Evolutionary conservation across 225 moss, liverwort and hornwort species (phyloP).

Genomic region (Physcomitrellopsis africana): DNA sequence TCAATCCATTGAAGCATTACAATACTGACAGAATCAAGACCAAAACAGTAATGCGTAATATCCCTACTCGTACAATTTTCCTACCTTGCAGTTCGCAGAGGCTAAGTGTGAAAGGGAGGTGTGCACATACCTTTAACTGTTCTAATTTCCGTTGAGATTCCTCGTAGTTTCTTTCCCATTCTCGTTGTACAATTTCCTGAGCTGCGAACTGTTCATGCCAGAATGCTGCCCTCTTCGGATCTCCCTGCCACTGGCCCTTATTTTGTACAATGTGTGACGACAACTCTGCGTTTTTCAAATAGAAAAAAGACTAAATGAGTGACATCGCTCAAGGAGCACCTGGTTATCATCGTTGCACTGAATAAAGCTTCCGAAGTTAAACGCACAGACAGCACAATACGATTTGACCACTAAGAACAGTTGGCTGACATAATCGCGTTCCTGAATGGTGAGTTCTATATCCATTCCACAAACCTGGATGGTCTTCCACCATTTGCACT

Average conservation of each 20-base stretch:
- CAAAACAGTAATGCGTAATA: too few species aligned
- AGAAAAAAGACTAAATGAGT: constrained; percentile 7
- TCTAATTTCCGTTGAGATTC: constrained; percentile 53
- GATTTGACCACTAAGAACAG: too few species aligned
- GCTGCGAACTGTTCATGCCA: constrained; percentile 46
- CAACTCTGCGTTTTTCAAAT: constrained; percentile 28
- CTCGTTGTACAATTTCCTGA: constrained; percentile 54
- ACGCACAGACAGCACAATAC: neutral
- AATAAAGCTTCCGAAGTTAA: neutral
- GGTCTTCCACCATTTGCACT: constrained; percentile 16
- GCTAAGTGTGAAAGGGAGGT: neutral
- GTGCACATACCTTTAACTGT: constrained; percentile 43
- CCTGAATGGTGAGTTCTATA: neutral
- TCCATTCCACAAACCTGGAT: constrained; percentile 33
- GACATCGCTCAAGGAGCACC: constrained; percentile 8
- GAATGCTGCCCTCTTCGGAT: constrained; percentile 21
- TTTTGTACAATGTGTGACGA: constrained; percentile 29
- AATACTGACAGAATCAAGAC: neutral
- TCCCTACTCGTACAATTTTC: too few species aligned
- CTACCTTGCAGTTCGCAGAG: too few species aligned
- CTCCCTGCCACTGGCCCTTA: constrained; percentile 29
- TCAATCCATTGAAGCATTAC: constrained; percentile 5
- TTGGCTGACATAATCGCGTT: neutral
- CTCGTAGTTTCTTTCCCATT: constrained; percentile 52
- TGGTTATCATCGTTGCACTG: constrained; percentile 16